Evolutionary conservation across 352 stramenopile genomes (phyloP).

Genomic region (Phytophthora podocarpi): DNA sequence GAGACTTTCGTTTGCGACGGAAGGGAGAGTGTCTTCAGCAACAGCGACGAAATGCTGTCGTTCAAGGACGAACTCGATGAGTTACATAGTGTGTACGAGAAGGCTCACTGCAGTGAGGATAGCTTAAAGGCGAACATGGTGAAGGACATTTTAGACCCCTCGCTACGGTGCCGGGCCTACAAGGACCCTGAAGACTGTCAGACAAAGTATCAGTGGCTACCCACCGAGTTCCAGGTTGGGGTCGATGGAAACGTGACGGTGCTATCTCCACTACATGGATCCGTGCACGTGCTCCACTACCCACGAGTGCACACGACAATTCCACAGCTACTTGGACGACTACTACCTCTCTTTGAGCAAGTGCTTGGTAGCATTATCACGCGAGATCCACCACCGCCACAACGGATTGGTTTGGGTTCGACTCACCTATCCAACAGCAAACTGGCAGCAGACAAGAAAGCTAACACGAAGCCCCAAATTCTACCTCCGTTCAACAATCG

Average conservation of each 20-base stretch:
- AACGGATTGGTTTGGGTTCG: conserved; percentile 8
- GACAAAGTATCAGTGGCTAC: conserved; percentile 18
- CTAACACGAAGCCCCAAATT: not conserved
- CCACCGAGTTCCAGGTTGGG: conserved; percentile 16
- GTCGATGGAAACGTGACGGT: not conserved
- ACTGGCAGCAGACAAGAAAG: not conserved
- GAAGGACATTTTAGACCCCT: conserved; percentile 16
- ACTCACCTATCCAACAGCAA: not conserved
- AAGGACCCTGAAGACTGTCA: not conserved
- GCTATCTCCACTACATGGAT: conserved; percentile 18
- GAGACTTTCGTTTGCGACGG: conserved; percentile 21
- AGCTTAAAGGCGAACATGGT: not conserved
- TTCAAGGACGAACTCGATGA: conserved; percentile 9
- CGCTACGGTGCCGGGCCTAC: conserved; percentile 10
- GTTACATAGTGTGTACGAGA: not conserved
- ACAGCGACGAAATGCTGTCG: not conserved
- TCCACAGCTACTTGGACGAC: not conserved
- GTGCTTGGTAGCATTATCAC: conserved; percentile 12
- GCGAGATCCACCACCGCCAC: not conserved
- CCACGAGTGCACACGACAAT: conserved; percentile 3
- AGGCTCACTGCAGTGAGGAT: not conserved
- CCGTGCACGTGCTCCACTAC: conserved; percentile 13
- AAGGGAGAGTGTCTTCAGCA: not conserved
- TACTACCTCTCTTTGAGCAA: conserved; percentile 17
- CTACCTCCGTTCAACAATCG: not conserved